Base-by-base conservation (phyloP, 306 rosid species). In the Quercus gilva region DNA sequence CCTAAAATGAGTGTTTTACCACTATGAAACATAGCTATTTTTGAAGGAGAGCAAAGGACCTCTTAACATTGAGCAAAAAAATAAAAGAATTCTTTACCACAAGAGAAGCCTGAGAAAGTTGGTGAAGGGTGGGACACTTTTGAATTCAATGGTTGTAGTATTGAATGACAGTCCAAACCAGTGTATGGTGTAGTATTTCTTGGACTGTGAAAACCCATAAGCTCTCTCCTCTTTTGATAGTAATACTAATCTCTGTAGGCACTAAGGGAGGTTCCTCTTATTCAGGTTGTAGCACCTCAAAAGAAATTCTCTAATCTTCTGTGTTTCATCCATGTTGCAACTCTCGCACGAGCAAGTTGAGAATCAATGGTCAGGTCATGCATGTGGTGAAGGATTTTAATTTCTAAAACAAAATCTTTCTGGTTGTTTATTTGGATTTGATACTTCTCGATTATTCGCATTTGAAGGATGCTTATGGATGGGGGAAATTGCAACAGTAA, bases 131-230 rank as follows among this genome's bases (percentile, higher is more conserved):
- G 71, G 97, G 98, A 94, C 97, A 92, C 81, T 81, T 89, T 26
- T 35, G 74, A 90, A 94, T 91, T 97, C 97, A 94, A 45, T 92
- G 94, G 75, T 87, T 84, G 85, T 77, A 92, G 75, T 86, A 94
- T 6, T 79, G 70, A 78, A 91, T 84, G 69, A 94, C 98, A 81
- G 94, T 90, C 82, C 87, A 92, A 88, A 94, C 97, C 83, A 94
- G 84, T 2, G 97, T 94, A 72, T 94, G 97, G 80, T 94, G 98
- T 13, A 92, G 88, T 97, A 94, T 94, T 49, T 94, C 94, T 1
- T 97, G 92, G 43, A 94, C 97, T 97, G 97, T 12, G 17, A 94
- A 55, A 94, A 94, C 8, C 88, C 89, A 82, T 91, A 92, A 35
- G 90, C 94, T 69, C 94, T 80, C 11, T 80, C 77, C 45, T 79